These are phyloP conservation scores for Crotalaria pallida DNA, from an alignment of 306 rosid species.

Conservation along the genomic window DNA sequence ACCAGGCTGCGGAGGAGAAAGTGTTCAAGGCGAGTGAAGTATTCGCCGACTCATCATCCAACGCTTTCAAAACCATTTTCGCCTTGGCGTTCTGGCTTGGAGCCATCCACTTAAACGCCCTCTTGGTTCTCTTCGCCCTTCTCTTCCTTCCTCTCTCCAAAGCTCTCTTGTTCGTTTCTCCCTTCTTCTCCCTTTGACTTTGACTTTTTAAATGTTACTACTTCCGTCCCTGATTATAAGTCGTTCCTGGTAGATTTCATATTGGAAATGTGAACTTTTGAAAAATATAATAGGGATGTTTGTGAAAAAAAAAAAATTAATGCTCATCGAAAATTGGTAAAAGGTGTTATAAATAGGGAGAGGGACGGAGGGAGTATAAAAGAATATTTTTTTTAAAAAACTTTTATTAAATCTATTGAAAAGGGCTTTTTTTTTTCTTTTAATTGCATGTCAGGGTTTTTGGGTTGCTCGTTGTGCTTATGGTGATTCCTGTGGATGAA, in stretches of 20 bases:
- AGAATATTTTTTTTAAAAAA: too few species aligned
- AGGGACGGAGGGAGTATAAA: too few species aligned
- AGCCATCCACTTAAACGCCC: conserved; percentile 54
- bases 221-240: too few species aligned
- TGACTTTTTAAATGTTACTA: too few species aligned
- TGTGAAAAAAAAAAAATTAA: too few species aligned
- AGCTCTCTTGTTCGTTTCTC: conserved; percentile 51
- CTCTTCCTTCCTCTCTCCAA: conserved; percentile 56
- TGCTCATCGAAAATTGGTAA: too few species aligned
- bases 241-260: too few species aligned
- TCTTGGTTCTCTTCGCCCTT: conserved; percentile 38
- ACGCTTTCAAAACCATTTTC: conserved; percentile 11
- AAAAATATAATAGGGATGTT: too few species aligned
- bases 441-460: conserved; percentile 49
- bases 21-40: conserved; percentile 31
- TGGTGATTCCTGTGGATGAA: conserved; percentile 61
- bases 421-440: too few species aligned
- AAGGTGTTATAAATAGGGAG: too few species aligned
- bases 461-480: conserved; percentile 47
- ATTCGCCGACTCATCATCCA: conserved; percentile 28
- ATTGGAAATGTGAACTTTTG: too few species aligned
- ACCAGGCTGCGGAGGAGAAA: neutral
- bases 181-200: neutral
- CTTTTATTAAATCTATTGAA: too few species aligned
- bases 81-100: conserved; percentile 76